These are phyloP conservation scores for Rhizophora mangle DNA, from an alignment of 345 rosid species.

Conservation along the genomic window DNA sequence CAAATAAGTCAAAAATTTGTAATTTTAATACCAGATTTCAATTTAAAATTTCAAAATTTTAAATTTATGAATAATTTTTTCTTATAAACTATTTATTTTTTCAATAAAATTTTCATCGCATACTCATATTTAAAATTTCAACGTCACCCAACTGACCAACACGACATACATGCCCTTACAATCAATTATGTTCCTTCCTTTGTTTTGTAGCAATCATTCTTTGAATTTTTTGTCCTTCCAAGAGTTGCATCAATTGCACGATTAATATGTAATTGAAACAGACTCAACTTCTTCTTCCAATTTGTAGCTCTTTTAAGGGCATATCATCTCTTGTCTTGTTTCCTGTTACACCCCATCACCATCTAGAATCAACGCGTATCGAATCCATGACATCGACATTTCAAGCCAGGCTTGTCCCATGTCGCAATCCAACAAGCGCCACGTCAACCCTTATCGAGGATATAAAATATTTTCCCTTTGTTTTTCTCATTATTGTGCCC, in stretches of 20 bases:
- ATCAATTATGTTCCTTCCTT: conserved; percentile 3
- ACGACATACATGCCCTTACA: conserved; percentile 18
- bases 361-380: not conserved
- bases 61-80: no score
- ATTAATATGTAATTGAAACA: not conserved
- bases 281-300: not conserved
- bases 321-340: no score
- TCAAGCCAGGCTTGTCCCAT: not conserved
- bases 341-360: not conserved
- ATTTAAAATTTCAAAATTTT: no score
- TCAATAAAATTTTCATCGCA: no score
- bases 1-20: no score
- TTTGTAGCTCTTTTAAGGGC: no score
- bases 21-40: no score
- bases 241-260: conserved; percentile 2
- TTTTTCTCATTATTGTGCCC: not conserved
- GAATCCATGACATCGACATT: not conserved
- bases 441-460: not conserved
- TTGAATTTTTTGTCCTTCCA: conserved; percentile 9
- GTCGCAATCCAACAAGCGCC: not conserved
- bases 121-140: no score
- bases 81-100: no score
- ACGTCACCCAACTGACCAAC: conserved; percentile 19
- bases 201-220: not conserved
- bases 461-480: not conserved